Conservation (phyloP, 805 yeast genomes). For the Groenewaldozyma salmanticensis region DNA sequence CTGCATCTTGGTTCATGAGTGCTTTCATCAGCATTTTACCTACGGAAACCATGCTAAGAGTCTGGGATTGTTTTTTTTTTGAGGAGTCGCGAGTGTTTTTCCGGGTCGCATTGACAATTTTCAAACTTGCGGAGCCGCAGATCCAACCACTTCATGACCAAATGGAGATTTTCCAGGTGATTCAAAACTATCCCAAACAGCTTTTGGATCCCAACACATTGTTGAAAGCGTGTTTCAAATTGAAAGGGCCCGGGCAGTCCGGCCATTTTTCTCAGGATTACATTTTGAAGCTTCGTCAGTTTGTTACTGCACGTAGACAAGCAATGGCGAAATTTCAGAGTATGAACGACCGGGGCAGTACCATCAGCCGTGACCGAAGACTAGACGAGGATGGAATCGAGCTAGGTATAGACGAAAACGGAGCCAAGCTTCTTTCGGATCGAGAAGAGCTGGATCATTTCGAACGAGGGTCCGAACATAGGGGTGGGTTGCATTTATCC, state of each 20-base stretch:
- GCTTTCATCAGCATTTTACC: conserved; percentile 88
- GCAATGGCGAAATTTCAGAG: not conserved
- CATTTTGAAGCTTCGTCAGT: conserved; percentile 64
- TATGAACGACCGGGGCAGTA: conserved; percentile 3
- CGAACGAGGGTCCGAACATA: not conserved
- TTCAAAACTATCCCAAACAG: conserved; percentile 73
- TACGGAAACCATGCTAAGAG: conserved; percentile 73
- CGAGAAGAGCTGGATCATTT: not conserved
- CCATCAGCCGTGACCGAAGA: no score
- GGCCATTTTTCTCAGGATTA: conserved; percentile 64
- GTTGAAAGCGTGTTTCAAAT: conserved; percentile 18
- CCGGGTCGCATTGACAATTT: conserved; percentile 69
- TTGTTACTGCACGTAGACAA: conserved; percentile 45
- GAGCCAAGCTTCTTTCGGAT: no score
- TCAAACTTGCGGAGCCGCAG: conserved; percentile 64
- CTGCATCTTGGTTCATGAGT: conserved; percentile 98
- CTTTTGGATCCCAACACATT: conserved; percentile 29
- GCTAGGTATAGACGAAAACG: no score
- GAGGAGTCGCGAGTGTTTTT: conserved; percentile 85
- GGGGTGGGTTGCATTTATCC: not conserved
- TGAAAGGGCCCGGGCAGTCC: conserved; percentile 4
- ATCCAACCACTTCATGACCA: conserved; percentile 36
- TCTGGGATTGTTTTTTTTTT: conserved; percentile 92
- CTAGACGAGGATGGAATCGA: no score
- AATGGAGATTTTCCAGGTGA: conserved; percentile 68